Evolutionary conservation across 768 basidiomycete species (phyloP).

Genomic region (Mycena indigotica): DNA sequence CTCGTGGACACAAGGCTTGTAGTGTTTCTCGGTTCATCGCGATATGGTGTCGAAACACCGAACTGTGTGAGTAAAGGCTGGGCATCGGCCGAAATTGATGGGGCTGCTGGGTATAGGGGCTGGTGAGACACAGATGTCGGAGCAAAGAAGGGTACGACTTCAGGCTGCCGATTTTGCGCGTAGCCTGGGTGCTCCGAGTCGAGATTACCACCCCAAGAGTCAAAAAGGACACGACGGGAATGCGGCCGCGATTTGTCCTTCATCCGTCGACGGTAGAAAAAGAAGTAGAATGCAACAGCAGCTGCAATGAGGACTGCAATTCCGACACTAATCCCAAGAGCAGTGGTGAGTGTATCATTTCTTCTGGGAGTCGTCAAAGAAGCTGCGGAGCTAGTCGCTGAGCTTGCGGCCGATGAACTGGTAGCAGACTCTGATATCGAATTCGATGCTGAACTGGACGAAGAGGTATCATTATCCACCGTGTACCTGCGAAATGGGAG

Average conservation of each 20-base stretch:
- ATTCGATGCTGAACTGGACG: neutral
- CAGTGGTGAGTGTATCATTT: slow-evolving; percentile 1
- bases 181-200: slow-evolving; percentile 4
- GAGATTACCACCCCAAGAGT: slow-evolving; percentile 5
- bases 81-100: neutral
- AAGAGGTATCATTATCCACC: slow-evolving; percentile 6
- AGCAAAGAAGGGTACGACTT: neutral
- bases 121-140: too few relatives aligned
- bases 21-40: neutral
- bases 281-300: slow-evolving; percentile 15
- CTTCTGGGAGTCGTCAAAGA: neutral
- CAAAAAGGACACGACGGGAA: neutral
- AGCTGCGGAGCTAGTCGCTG: neutral
- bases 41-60: neutral
- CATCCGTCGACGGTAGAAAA: slow-evolving; percentile 6
- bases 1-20: too few relatives aligned
- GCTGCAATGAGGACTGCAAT: slow-evolving; percentile 5
- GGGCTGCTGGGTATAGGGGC: neutral
- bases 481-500: slow-evolving; percentile 4
- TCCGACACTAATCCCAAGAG: slow-evolving; percentile 8
- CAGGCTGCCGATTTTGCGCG: too few relatives aligned
- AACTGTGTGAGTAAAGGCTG: neutral
- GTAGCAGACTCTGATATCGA: neutral
- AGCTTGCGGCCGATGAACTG: neutral
- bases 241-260: neutral